A percentile compares a stretch with the other conserved stretches of the same genome.
Conservation (phyloP, 1,284 basidiomycete genomes). For the Cystobasidium slooffiae region DNA sequence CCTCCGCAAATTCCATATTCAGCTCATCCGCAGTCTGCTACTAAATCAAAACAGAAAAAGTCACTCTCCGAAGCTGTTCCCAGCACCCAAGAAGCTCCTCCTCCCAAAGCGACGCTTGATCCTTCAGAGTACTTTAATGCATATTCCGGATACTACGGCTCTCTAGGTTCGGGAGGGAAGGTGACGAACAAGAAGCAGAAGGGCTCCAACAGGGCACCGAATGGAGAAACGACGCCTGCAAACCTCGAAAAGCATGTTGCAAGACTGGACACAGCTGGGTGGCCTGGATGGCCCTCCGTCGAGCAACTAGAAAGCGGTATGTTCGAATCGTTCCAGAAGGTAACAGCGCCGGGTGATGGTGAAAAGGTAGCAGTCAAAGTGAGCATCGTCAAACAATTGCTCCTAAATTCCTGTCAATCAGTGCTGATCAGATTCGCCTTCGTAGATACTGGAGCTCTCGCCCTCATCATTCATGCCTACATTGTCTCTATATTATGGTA, state of each 20-base stretch:
- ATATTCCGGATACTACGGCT: conserved; percentile 19
- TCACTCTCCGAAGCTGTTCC: not conserved
- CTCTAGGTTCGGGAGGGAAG: not conserved
- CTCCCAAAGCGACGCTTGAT: not conserved
- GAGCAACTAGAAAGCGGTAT: not conserved
- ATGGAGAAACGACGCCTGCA: not conserved
- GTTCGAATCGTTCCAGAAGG: conserved; percentile 7
- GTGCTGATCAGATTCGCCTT: not conserved
- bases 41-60: not conserved
- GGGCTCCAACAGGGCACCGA: not conserved
- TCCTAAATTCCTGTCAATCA: not conserved
- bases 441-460: conserved; percentile 50
- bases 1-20: conserved; percentile 36
- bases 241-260: not conserved
- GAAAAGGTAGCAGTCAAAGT: conserved; percentile 46
- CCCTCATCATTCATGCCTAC: conserved; percentile 45
- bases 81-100: not conserved
- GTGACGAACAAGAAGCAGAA: conserved; percentile 22
- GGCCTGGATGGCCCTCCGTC: conserved; percentile 17
- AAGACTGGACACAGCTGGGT: conserved; percentile 1
- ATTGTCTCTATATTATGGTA: conserved; percentile 49
- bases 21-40: not conserved
- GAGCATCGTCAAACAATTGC: not conserved
- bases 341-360: conserved; percentile 8
- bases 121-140: conserved; percentile 5